Conservation (phyloP, 73 alveolate genomes). For the Paramecium biaurelia region DNA sequence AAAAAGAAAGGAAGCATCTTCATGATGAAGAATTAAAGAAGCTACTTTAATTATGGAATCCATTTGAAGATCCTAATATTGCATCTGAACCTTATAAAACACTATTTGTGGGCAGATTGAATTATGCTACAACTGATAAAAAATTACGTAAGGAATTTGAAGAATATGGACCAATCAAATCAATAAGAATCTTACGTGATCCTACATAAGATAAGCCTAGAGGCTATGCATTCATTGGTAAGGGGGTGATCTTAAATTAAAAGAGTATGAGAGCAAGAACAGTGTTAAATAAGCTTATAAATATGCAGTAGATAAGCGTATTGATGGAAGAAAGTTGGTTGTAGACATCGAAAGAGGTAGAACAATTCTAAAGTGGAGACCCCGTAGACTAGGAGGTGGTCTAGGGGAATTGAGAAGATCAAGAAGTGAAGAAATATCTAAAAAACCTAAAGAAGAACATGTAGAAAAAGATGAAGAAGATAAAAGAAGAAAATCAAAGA, state of each 20-base stretch:
- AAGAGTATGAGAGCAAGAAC: slow-evolving; percentile 79
- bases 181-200: slow-evolving; percentile 81
- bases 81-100: slow-evolving; percentile 87
- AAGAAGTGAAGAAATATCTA: slow-evolving; percentile 14
- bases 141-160: slow-evolving; percentile 85
- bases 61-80: slow-evolving; percentile 45
- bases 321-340: slow-evolving; percentile 91
- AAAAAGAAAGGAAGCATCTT: not conserved
- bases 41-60: slow-evolving; percentile 37
- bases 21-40: not conserved
- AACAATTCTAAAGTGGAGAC: slow-evolving; percentile 80
- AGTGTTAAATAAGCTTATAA: slow-evolving; percentile 80
- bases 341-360: slow-evolving; percentile 95
- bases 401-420: slow-evolving; percentile 69
- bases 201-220: slow-evolving; percentile 83
- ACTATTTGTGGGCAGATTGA: slow-evolving; percentile 84
- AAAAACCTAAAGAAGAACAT: not conserved
- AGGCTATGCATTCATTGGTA: slow-evolving; percentile 96
- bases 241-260: slow-evolving; percentile 36
- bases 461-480: not conserved
- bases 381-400: slow-evolving; percentile 94
- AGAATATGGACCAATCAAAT: slow-evolving; percentile 86
- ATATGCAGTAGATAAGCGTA: slow-evolving; percentile 85
- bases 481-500: not conserved
- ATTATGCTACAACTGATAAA: slow-evolving; percentile 85